Conservation (phyloP, 495 filamentous ascomycete species). For the Glarea lozoyensis region DNA sequence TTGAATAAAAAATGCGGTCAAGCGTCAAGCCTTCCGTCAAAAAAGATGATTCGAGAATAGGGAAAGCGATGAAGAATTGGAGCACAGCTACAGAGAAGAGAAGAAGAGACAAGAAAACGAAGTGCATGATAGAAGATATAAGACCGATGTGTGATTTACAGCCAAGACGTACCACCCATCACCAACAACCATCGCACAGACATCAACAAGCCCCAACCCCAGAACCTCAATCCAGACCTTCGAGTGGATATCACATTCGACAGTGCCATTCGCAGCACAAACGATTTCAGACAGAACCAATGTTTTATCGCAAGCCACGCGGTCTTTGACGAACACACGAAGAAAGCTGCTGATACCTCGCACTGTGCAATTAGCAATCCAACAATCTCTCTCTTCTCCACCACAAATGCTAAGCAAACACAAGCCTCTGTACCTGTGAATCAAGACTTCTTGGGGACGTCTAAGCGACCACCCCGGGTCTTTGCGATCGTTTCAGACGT, state of each 20-base stretch:
- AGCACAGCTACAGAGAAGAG: conserved; percentile 16
- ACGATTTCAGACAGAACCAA: conserved; percentile 11
- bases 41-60: conserved; percentile 28
- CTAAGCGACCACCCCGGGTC: too few species aligned
- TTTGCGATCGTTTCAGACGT: too few species aligned
- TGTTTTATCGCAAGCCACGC: conserved; percentile 19
- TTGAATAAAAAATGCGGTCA: conserved; percentile 19
- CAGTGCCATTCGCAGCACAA: neutral
- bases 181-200: neutral
- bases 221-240: too few species aligned
- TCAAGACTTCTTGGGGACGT: too few species aligned
- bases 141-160: conserved; percentile 1
- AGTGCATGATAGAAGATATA: conserved; percentile 7
- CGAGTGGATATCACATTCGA: too few species aligned
- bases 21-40: conserved; percentile 23
- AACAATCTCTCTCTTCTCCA: too few species aligned
- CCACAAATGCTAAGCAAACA: too few species aligned
- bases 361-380: too few species aligned
- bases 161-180: conserved; percentile 1
- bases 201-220: too few species aligned
- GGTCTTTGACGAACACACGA: too few species aligned
- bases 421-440: too few species aligned
- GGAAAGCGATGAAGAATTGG: conserved; percentile 23
- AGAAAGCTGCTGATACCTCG: too few species aligned
- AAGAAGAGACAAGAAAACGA: conserved; percentile 1